Evolutionary conservation across 2,329 filamentous ascomycete genomes (phyloP), one percentile per base, ranked within the genome.

Genomic region (Aureobasidium namibiae): DNA sequence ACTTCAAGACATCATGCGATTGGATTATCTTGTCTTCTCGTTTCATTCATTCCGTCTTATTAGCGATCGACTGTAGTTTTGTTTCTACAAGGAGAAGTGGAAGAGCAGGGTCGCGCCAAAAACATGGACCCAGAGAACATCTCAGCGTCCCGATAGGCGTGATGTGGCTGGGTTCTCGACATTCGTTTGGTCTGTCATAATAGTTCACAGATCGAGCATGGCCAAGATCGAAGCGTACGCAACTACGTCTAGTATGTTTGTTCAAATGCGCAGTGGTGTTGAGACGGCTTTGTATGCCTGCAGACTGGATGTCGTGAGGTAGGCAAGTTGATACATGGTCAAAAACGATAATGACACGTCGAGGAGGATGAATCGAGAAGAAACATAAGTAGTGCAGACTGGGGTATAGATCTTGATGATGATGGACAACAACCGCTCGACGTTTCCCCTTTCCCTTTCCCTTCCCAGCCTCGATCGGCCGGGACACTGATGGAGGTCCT

Each of bases 361-460:
- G 18, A 39, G 23, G 16, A n/a, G 16, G 23, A 39, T 8, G 24
- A 9, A 14, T 52, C 34, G 39, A 39, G 34, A 38, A 52, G 34
- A 39, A 52, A 38, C 34, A 52, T 52, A 52, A 52, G 48, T 52
- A 52, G 48, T 50, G 46, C 46, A 39, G 34, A 39, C 48, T 52
- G 48, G 48, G 46, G 48, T 52, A 52, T 52, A 52, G 48, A 52
- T 52, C 48, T 52, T 52, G 33, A 39, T 52, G 48, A 52, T 38
- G 34, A 39, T 26, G 3, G 48, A 52, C 48, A 52, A 52, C 34
- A 39, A 39, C 48, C 48, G 48, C 48, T 52, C 48, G 34, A 52
- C 48, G 13, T 52, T 29, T 14, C 33, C 46, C 48, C 33, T 13
- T 39, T 39, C 23, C 33, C 33, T 49, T 49, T 52, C 9, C 48